Evolutionary conservation across 768 basidiomycete species (phyloP).

Genomic region (Dentipellis fragilis): DNA sequence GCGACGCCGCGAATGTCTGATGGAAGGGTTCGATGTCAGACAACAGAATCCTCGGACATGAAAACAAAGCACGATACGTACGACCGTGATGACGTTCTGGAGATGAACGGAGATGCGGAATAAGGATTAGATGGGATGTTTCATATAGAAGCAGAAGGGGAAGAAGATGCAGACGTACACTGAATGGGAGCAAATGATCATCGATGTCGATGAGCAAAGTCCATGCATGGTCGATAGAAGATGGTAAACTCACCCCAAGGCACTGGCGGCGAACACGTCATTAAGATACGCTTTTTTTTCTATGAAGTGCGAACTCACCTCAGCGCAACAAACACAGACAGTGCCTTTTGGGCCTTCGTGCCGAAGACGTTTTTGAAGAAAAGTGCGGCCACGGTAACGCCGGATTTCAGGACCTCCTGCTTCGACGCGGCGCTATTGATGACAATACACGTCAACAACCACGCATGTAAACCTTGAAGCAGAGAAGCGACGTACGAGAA

Average conservation of each 20-base stretch:
- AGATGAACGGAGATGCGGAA: neutral
- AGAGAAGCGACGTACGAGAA: constrained; percentile 29
- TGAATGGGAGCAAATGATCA: too few species aligned
- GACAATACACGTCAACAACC: neutral
- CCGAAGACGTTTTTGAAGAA: constrained; percentile 57
- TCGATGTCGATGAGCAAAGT: too few species aligned
- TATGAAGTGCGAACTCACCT: constrained; percentile 26
- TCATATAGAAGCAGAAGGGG: too few species aligned
- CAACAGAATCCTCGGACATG: neutral
- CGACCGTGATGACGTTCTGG: constrained; percentile 7
- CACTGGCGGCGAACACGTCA: constrained; percentile 16
- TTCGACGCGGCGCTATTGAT: constrained; percentile 31
- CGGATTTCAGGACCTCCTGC: constrained; percentile 35
- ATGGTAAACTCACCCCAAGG: constrained; percentile 20
- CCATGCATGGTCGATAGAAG: neutral
- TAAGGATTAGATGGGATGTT: neutral
- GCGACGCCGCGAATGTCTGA: constrained; percentile 40
- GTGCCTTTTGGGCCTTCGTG: constrained; percentile 35
- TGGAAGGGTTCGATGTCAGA: neutral
- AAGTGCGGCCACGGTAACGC: constrained; percentile 47
- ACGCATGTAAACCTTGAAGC: neutral
- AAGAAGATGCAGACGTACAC: too few species aligned
- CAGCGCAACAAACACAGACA: constrained; percentile 48
- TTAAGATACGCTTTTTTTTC: neutral
- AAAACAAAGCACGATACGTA: neutral